These are phyloP conservation scores for Sequoiadendron giganteum DNA, from an alignment of 75 land plant species.

Conservation along the genomic window DNA sequence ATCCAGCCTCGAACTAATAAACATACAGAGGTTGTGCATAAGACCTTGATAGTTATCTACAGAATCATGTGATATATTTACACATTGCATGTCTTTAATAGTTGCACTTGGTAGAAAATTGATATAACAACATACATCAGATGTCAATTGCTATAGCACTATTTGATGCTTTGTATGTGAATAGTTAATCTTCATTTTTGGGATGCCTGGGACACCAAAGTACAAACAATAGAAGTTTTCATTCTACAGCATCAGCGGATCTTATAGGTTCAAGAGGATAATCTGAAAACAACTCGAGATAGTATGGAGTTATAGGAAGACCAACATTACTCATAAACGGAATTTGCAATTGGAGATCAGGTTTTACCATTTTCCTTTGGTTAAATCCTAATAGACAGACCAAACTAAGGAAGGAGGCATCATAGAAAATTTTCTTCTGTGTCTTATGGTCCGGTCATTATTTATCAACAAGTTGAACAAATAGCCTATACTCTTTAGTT, in stretches of 20 bases:
- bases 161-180: not conserved
- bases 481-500: not conserved
- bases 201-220: not conserved
- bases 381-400: not conserved
- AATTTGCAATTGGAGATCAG: not conserved
- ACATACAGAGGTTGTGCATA: not conserved
- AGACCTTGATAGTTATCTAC: not conserved
- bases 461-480: not conserved
- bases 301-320: not conserved
- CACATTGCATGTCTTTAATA: not conserved
- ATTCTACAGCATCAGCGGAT: not conserved
- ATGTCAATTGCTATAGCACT: not conserved
- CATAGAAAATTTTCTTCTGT: not conserved
- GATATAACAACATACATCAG: not conserved
- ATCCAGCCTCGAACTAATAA: slow-evolving; percentile 9
- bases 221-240: not conserved
- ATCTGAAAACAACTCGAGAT: not conserved
- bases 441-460: not conserved
- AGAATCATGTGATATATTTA: not conserved
- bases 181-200: not conserved
- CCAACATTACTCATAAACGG: too few species aligned
- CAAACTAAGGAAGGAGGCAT: not conserved
- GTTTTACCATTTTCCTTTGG: not conserved
- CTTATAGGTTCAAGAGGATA: not conserved
- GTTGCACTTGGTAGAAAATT: not conserved